phyloP scores from a whole-genome alignment of 1,284 basidiomycete genomes.

The Pyrrhoderma noxium region DNA sequence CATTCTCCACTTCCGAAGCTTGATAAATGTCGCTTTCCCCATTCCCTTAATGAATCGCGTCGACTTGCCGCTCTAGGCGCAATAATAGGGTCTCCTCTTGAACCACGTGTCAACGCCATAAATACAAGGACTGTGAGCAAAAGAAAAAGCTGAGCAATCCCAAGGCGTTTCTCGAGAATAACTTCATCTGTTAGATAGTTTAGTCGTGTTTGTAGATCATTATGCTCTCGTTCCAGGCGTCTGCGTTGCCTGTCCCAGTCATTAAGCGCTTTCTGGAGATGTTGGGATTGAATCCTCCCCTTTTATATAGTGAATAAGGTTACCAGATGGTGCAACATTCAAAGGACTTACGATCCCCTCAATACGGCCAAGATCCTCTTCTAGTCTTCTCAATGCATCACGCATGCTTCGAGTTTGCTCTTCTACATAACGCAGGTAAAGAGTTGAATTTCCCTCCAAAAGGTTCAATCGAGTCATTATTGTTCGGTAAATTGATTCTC shows the following conservation, averaged over 20 bases:
- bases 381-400: conserved; percentile 69
- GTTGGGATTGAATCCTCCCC: conserved; percentile 61
- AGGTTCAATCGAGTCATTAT: conserved; percentile 90
- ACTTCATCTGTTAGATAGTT: conserved; percentile 74
- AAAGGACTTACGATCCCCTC: conserved; percentile 60
- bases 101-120: conserved; percentile 77
- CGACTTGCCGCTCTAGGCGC: conserved; percentile 21
- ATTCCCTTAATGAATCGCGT: conserved; percentile 37
- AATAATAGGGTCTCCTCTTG: conserved; percentile 38
- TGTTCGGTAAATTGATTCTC: conserved; percentile 95
- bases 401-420: conserved; percentile 80
- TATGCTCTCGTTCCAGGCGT: conserved; percentile 63
- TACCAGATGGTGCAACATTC: conserved; percentile 1
- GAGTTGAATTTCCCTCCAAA: conserved; percentile 83
- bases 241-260: conserved; percentile 68
- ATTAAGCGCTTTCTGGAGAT: conserved; percentile 54
- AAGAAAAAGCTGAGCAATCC: conserved; percentile 76
- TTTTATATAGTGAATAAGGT: conserved; percentile 25
- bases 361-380: conserved; percentile 73
- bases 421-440: conserved; percentile 85
- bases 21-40: conserved; percentile 49
- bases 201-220: conserved; percentile 57
- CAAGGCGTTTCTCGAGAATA: conserved; percentile 74
- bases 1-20: conserved; percentile 43
- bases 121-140: conserved; percentile 76